Evolutionary conservation across 1,284 basidiomycete genomes (phyloP).

Genomic region (Tranzscheliella williamsii): DNA sequence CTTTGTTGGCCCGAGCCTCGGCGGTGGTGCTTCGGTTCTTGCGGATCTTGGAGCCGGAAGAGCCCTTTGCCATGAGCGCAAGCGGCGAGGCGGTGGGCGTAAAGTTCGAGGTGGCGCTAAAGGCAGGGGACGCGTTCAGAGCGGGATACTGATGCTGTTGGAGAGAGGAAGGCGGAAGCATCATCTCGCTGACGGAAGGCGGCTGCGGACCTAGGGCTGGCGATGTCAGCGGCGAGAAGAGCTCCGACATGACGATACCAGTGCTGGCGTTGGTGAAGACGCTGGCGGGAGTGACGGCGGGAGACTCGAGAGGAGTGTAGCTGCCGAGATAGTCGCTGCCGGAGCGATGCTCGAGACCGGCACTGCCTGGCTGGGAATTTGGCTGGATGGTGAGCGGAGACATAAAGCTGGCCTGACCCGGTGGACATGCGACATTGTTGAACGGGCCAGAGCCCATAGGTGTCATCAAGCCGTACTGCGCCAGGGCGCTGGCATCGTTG

Average conservation of each 20-base stretch:
- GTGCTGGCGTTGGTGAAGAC: slow-evolving; percentile 59
- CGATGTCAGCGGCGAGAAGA: slow-evolving; percentile 68
- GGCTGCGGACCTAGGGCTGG: slow-evolving; percentile 66
- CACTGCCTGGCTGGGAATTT: slow-evolving; percentile 30
- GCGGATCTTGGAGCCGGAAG: slow-evolving; percentile 29
- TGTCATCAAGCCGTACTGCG: slow-evolving; percentile 53
- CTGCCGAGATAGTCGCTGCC: slow-evolving; percentile 22
- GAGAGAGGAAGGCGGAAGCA: slow-evolving; percentile 41
- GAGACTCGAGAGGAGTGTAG: slow-evolving; percentile 51
- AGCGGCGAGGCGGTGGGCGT: slow-evolving; percentile 50
- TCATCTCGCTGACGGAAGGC: slow-evolving; percentile 43
- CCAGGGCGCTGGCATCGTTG: slow-evolving; percentile 27
- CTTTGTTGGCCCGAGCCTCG: slow-evolving; percentile 47
- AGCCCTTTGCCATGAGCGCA: slow-evolving; percentile 37
- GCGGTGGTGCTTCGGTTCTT: slow-evolving; percentile 51
- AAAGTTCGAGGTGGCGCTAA: slow-evolving; percentile 19
- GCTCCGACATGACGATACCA: slow-evolving; percentile 62
- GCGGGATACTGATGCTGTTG: slow-evolving; percentile 51
- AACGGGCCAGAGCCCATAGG: slow-evolving; percentile 47
- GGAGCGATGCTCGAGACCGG: slow-evolving; percentile 21
- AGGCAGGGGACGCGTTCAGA: slow-evolving; percentile 29
- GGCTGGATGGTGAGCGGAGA: slow-evolving; percentile 48
- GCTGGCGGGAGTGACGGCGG: slow-evolving; percentile 57
- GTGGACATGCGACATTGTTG: slow-evolving; percentile 27
- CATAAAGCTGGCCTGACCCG: slow-evolving; percentile 36